Evolutionary conservation across 1,284 basidiomycete genomes (phyloP).

Genomic region (Flammula alnicola): DNA sequence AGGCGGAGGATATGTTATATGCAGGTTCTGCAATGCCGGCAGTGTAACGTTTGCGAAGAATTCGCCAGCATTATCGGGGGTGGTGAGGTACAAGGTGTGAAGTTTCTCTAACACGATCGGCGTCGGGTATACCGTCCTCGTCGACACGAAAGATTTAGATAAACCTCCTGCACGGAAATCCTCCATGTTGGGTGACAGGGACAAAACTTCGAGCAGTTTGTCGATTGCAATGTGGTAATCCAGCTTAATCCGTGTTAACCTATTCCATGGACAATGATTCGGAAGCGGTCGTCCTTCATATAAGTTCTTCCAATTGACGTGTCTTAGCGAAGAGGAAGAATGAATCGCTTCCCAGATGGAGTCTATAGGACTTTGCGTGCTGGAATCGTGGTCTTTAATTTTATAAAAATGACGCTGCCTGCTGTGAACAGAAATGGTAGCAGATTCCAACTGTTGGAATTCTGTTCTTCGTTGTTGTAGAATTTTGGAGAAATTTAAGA

Average conservation of each 20-base stretch:
- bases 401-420: neutral
- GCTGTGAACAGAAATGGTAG: neutral
- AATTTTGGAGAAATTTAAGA: neutral
- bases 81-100: neutral
- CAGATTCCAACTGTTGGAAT: neutral
- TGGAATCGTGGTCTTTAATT: conserved; percentile 3
- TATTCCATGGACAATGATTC: conserved; percentile 3
- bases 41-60: conserved; percentile 1
- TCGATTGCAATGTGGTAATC: neutral
- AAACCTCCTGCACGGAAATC: conserved; percentile 1
- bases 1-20: conserved; percentile 1
- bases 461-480: neutral
- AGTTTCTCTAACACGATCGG: neutral
- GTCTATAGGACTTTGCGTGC: neutral
- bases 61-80: neutral
- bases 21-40: conserved; percentile 1
- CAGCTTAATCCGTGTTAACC: conserved; percentile 3
- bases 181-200: conserved; percentile 3
- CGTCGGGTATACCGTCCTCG: neutral
- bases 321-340: neutral
- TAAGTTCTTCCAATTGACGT: conserved; percentile 10
- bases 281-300: conserved; percentile 5
- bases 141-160: neutral
- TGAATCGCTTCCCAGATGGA: conserved; percentile 10
- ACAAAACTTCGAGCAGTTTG: neutral